phyloP scores from a whole-genome alignment of 371 early-diverging fungal species.

The Mucor piriformis region DNA sequence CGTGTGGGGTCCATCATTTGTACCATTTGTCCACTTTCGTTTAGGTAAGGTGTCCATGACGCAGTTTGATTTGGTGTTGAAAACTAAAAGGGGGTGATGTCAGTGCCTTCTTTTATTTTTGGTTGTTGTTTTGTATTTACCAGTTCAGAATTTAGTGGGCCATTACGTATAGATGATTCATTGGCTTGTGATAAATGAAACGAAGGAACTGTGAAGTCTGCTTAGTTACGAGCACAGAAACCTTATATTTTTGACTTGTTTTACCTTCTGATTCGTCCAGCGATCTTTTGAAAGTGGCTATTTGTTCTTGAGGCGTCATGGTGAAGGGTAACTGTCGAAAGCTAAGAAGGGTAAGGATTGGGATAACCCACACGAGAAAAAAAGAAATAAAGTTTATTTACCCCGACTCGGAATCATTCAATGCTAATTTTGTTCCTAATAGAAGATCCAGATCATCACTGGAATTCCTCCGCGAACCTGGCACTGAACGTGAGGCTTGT shows the following conservation, averaged over 20 bases:
- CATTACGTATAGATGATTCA: slow-evolving; percentile 7
- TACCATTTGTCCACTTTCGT: neutral
- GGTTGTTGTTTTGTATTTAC: too few relatives aligned
- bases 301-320: slow-evolving; percentile 10
- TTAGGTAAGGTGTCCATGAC: slow-evolving; percentile 1
- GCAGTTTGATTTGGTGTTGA: neutral
- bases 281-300: neutral
- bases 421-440: slow-evolving; percentile 2
- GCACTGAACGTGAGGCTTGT: slow-evolving; percentile 28
- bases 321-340: slow-evolving; percentile 20
- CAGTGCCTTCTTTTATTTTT: too few relatives aligned
- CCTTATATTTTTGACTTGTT: too few relatives aligned
- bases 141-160: neutral
- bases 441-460: slow-evolving; percentile 26
- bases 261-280: slow-evolving; percentile 11
- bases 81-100: too few relatives aligned
- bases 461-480: slow-evolving; percentile 45
- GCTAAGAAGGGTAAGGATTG: neutral
- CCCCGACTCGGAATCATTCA: slow-evolving; percentile 19
- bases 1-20: too few relatives aligned
- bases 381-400: neutral
- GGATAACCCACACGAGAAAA: neutral
- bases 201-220: slow-evolving; percentile 1
- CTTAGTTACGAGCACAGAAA: too few relatives aligned
- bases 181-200: slow-evolving; percentile 12